Percentiles rank a stretch among this genome's conserved stretches.
phyloP scores from a whole-genome alignment of 371 early-diverging fungal genomes.

The Dichotomocladium elegans region DNA sequence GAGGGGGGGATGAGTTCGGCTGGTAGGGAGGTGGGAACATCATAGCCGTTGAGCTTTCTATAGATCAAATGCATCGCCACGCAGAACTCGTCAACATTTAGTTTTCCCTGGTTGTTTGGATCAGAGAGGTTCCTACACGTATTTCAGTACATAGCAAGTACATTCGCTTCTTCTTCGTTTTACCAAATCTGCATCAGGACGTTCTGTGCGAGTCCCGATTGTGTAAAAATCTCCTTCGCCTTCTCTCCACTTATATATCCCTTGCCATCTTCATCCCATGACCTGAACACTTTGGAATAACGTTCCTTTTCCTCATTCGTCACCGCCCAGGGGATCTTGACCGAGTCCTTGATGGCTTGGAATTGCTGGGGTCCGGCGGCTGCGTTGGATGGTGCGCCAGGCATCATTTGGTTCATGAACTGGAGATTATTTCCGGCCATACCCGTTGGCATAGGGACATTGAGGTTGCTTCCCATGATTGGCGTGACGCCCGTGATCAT shows the following conservation, averaged over 20 bases:
- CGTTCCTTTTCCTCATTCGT: conserved; percentile 72
- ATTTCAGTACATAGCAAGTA: not conserved
- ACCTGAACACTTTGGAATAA: conserved; percentile 80
- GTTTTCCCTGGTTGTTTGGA: conserved; percentile 79
- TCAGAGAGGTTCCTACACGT: conserved; percentile 74
- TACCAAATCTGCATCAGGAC: conserved; percentile 87
- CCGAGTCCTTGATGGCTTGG: conserved; percentile 21
- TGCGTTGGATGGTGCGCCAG: conserved; percentile 13
- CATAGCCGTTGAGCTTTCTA: conserved; percentile 72
- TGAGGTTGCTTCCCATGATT: conserved; percentile 12
- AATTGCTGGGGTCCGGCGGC: conserved; percentile 16
- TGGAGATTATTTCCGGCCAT: conserved; percentile 36
- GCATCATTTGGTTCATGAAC: conserved; percentile 50
- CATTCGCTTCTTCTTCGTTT: not conserved
- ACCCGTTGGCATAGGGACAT: conserved; percentile 37
- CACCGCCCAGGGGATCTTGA: conserved; percentile 76
- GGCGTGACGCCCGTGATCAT: conserved; percentile 32
- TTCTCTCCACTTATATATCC: conserved; percentile 79
- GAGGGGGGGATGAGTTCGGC: conserved; percentile 79
- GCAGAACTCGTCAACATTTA: conserved; percentile 89
- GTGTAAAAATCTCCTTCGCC: conserved; percentile 81
- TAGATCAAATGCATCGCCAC: conserved; percentile 94
- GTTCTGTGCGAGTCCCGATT: conserved; percentile 76
- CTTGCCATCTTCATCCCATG: conserved; percentile 78
- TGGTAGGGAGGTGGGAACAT: conserved; percentile 77